Conservation (phyloP, 176 grass and related monocot genomes). For the Alloteropsis semialata region DNA sequence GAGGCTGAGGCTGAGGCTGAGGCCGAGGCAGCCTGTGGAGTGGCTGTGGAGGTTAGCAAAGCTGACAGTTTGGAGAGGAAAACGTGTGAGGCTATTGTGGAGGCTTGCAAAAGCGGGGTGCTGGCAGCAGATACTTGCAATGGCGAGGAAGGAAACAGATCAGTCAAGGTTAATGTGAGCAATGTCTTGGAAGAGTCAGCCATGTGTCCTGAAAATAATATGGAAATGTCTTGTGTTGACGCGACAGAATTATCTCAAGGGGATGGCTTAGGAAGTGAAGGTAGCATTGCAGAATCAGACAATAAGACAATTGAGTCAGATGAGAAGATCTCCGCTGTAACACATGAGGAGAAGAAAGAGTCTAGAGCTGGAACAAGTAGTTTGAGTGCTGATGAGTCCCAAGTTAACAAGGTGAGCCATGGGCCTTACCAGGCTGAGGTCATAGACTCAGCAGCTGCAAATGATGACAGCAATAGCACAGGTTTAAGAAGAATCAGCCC, state of each 20-base stretch:
- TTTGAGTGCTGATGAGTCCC: slow-evolving; percentile 7
- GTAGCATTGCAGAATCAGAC: neutral
- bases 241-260: slow-evolving; percentile 13
- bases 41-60: too few species aligned
- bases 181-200: neutral
- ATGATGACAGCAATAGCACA: slow-evolving; percentile 7
- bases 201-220: neutral
- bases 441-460: slow-evolving; percentile 20
- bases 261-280: slow-evolving; percentile 20
- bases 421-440: slow-evolving; percentile 45
- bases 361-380: neutral
- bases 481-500: slow-evolving; percentile 21
- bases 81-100: neutral
- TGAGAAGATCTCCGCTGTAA: slow-evolving; percentile 4
- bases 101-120: slow-evolving; percentile 1
- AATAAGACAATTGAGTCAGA: slow-evolving; percentile 9
- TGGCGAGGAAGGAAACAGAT: slow-evolving; percentile 8
- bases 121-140: slow-evolving; percentile 24
- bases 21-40: too few species aligned
- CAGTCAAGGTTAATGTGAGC: neutral
- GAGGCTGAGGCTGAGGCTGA: too few species aligned
- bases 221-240: neutral
- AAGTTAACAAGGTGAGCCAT: slow-evolving; percentile 13
- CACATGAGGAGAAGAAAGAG: slow-evolving; percentile 8
- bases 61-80: neutral